A percentile compares a stretch with the other conserved stretches of the same genome.
Conservation (phyloP, 208 protist species). For the Leptomonas pyrrhocoris region DNA sequence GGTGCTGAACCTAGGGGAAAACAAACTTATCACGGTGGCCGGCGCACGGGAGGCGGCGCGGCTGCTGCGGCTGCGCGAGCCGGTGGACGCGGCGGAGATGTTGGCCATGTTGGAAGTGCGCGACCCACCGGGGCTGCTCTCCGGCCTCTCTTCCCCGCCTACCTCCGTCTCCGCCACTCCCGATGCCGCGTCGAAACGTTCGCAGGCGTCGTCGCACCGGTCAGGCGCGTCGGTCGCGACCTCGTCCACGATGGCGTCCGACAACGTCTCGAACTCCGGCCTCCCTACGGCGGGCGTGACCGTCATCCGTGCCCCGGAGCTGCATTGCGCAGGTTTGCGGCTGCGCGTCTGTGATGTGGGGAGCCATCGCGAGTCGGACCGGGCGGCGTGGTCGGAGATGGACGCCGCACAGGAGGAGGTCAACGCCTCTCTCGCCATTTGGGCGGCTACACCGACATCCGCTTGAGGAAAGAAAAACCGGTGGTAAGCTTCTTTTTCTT, state of each 20-base stretch:
- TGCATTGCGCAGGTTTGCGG: conserved; percentile 69
- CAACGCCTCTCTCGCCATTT: conserved; percentile 38
- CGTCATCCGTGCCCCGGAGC: conserved; percentile 55
- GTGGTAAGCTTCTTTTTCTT: no score
- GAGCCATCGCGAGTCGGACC: conserved; percentile 31
- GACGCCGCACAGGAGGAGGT: conserved; percentile 50
- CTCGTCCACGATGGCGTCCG: background rate
- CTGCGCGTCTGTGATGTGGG: conserved; percentile 58
- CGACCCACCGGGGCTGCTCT: conserved; percentile 10
- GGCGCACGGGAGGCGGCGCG: conserved; percentile 71
- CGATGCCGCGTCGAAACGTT: conserved; percentile 7
- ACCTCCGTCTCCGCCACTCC: background rate
- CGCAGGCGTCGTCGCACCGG: conserved; percentile 10
- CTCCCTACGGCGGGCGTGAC: conserved; percentile 6
- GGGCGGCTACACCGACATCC: conserved; percentile 4
- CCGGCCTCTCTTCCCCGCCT: conserved; percentile 1
- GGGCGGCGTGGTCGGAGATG: conserved; percentile 39
- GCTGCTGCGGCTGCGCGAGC: conserved; percentile 69
- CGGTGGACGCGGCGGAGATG: conserved; percentile 62
- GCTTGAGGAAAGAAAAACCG: background rate
- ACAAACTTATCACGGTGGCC: conserved; percentile 55
- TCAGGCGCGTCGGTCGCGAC: background rate
- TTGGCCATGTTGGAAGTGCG: conserved; percentile 39
- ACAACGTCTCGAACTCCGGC: conserved; percentile 8
- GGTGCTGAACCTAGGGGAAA: conserved; percentile 81